Percentiles rank a stretch among this genome's conserved stretches.
These are phyloP conservation scores for Amanita brunnescens DNA, from an alignment of 768 basidiomycete species.

Conservation along the genomic window DNA sequence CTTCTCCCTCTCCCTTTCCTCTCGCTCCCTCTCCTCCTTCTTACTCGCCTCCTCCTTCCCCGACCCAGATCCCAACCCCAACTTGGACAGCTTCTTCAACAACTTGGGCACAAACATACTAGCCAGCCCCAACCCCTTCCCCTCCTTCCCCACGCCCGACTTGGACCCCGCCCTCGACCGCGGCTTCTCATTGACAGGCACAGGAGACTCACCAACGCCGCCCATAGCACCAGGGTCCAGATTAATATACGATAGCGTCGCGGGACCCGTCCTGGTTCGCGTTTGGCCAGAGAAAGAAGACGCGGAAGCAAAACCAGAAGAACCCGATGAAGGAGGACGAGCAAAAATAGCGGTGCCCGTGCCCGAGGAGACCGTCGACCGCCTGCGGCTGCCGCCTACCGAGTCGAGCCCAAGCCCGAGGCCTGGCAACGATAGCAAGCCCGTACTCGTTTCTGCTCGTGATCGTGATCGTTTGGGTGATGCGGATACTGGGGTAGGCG, in stretches of 20 bases:
- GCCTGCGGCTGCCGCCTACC: background rate
- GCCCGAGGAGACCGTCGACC: background rate
- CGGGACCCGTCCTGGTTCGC: background rate
- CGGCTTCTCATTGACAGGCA: slow-evolving; percentile 20
- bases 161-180: background rate
- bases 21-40: background rate
- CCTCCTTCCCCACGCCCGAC: background rate
- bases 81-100: slow-evolving; percentile 1
- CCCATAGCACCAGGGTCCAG: slow-evolving; percentile 33
- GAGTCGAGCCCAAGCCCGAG: background rate
- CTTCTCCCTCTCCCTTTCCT: background rate
- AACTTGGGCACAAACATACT: slow-evolving; percentile 5
- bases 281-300: background rate
- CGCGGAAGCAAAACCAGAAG: too few species aligned
- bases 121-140: slow-evolving; percentile 1
- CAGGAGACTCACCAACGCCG: slow-evolving; percentile 62
- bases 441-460: too few species aligned
- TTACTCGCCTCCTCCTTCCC: background rate
- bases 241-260: slow-evolving; percentile 24
- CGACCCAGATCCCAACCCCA: background rate
- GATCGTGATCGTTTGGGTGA: background rate
- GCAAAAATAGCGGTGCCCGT: background rate
- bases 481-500: background rate
- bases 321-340: background rate
- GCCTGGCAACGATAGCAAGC: too few species aligned